Evolutionary conservation across 2,329 filamentous ascomycete genomes (phyloP).

Genomic region (Camillea tinctor): DNA sequence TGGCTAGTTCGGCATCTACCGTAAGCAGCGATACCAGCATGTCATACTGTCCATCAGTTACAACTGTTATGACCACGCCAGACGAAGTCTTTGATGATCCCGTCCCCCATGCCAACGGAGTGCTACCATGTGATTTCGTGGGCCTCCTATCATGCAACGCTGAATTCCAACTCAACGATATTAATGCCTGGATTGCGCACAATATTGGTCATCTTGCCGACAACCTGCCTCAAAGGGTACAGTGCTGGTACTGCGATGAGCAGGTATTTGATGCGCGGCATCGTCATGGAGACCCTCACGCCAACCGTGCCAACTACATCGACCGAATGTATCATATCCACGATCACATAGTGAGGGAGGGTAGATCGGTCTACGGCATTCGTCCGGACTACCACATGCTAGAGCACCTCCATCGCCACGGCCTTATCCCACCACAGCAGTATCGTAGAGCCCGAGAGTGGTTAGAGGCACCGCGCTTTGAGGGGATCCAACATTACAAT

Average conservation of each 20-base stretch:
- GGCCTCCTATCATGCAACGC: slow-evolving; percentile 35
- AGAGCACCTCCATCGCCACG: slow-evolving; percentile 55
- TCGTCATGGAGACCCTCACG: slow-evolving; percentile 10
- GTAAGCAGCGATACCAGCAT: neutral
- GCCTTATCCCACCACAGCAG: slow-evolving; percentile 7
- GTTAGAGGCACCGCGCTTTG: slow-evolving; percentile 7
- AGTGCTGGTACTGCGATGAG: slow-evolving; percentile 53
- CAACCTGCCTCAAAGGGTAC: slow-evolving; percentile 34
- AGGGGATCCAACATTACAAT: neutral
- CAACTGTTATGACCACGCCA: neutral
- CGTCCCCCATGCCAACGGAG: neutral
- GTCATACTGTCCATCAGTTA: neutral
- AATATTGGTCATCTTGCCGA: slow-evolving; percentile 38
- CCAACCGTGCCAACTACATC: slow-evolving; percentile 42
- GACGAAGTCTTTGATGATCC: neutral
- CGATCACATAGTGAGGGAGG: slow-evolving; percentile 39
- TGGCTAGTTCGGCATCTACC: neutral
- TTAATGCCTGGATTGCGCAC: slow-evolving; percentile 47
- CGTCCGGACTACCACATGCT: slow-evolving; percentile 86
- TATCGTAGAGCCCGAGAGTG: slow-evolving; percentile 6
- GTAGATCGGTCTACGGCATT: slow-evolving; percentile 47
- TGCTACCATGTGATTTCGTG: slow-evolving; percentile 48
- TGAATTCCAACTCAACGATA: slow-evolving; percentile 39
- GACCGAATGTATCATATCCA: slow-evolving; percentile 51
- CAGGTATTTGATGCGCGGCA: slow-evolving; percentile 27